Base-by-base conservation (phyloP, 2,329 filamentous ascomycete species). In the Nemania sp. region DNA sequence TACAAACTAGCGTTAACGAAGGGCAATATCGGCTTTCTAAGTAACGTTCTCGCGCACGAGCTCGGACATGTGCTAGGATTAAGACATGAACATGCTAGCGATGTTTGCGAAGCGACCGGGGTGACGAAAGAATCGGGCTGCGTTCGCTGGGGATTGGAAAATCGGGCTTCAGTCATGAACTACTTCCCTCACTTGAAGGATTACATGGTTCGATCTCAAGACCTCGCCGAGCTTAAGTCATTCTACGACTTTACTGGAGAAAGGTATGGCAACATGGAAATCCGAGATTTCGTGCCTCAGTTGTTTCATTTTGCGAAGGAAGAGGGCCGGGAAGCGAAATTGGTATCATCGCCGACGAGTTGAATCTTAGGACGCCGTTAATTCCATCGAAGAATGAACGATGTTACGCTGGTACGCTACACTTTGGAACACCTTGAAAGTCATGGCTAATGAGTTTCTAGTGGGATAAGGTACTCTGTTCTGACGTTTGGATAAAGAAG, bases 111-210 rank as follows among this genome's bases (percentile, higher is more conserved):
- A 3, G 7, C 3, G n/a, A 18, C 3, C 6, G 26, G 10, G 11
- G n/a, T 11, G n/a, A 24, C 29, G 2, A 35, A n/a, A n/a, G 32
- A 43, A 8, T 11, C 5, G 11, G 38, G 13, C 7, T 57, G 35
- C 2, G 38, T 57, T n/a, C 54, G 18, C 1, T 57, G 32, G 32
- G 54, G 54, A 1, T 2, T 3, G 13, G 27, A 29, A 20, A 57
- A 57, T 15, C 10, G 27, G 35, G 27, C 8, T 11, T 57, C 54
- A 3, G 35, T 57, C 38, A 57, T 57, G 54, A 57, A 45, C 8
- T 57, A 57, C 15, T 45, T n/a, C 20, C 5, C 35, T 1, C 5
- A 27, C 24, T 13, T 24, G 13, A 6, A 32, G n/a, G 3, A 3
- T 18, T 22, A 3, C 32, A 11, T 5, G 2, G 29, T 55, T 24